Percentiles rank a stretch among this genome's conserved stretches.
phyloP scores from a whole-genome alignment of 2,329 filamentous ascomycete genomes.

The Fusarium udum region DNA sequence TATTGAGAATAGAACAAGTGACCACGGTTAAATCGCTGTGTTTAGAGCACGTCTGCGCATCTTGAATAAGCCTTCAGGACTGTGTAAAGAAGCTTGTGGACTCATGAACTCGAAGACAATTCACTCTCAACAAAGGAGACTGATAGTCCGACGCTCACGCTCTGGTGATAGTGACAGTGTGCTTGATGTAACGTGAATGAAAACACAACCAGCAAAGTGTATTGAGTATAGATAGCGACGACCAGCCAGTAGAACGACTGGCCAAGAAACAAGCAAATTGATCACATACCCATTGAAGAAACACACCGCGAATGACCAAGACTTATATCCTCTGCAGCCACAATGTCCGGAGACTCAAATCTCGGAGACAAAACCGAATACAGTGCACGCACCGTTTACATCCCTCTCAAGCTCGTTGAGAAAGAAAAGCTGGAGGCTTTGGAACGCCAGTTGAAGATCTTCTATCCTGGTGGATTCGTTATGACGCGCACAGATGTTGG shows the following conservation, averaged over 20 bases:
- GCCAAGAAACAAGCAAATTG: too few relatives aligned
- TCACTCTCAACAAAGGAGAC: not conserved
- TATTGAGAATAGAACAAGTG: not conserved
- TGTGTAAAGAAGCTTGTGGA: too few relatives aligned
- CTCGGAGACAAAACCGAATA: not conserved
- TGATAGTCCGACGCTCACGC: too few relatives aligned
- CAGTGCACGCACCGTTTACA: not conserved
- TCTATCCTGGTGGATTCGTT: not conserved
- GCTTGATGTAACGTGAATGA: not conserved
- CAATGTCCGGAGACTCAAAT: not conserved
- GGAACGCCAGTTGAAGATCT: not conserved
- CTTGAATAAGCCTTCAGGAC: accelerated
- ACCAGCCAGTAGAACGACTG: accelerated
- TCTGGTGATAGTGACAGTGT: not conserved
- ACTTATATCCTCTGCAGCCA: not conserved
- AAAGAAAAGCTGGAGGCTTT: not conserved
- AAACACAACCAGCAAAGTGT: accelerated
- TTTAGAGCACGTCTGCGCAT: not conserved
- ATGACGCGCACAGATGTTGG: not conserved
- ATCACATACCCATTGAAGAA: not conserved
- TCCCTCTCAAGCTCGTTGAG: accelerated
- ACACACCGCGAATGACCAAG: accelerated
- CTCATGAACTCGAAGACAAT: too few relatives aligned
- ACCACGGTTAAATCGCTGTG: too few relatives aligned
- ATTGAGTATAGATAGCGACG: not conserved